Conservation (phyloP, 305 asterid species). For the Rubia balearica region DNA sequence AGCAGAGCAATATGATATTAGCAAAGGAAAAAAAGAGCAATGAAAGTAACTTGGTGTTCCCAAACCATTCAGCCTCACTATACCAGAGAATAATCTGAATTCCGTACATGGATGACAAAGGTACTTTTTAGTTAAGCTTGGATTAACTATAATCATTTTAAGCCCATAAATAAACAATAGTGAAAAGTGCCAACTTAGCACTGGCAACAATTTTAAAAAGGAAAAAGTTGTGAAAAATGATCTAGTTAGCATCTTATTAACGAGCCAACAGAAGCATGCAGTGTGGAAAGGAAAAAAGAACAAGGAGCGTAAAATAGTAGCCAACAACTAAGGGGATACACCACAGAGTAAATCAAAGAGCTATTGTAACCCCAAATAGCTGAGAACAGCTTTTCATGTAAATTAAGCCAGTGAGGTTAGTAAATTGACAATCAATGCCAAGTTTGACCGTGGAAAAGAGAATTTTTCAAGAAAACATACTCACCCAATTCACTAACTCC, state of each 20-base stretch:
- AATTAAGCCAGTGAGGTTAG: not conserved
- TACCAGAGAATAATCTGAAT: not conserved
- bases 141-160: not conserved
- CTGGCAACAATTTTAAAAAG: not conserved
- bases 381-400: not conserved
- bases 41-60: not conserved
- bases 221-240: not conserved
- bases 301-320: not conserved
- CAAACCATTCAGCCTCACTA: not conserved
- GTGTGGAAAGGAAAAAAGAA: not conserved
- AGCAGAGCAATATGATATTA: constrained; percentile 9
- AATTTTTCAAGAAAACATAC: not conserved
- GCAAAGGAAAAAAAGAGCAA: constrained; percentile 8
- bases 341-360: not conserved
- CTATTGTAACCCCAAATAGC: not conserved
- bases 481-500: not conserved
- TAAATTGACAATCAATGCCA: not conserved
- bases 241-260: no score
- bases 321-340: not conserved
- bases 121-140: not conserved
- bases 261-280: not conserved
- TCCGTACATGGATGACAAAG: not conserved
- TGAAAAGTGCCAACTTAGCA: not conserved
- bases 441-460: not conserved
- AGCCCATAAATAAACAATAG: not conserved